Evolutionary conservation across 2,329 filamentous ascomycete genomes (phyloP), one percentile per base, ranked within the genome.

Genomic region (Xylaria hypoxylon): DNA sequence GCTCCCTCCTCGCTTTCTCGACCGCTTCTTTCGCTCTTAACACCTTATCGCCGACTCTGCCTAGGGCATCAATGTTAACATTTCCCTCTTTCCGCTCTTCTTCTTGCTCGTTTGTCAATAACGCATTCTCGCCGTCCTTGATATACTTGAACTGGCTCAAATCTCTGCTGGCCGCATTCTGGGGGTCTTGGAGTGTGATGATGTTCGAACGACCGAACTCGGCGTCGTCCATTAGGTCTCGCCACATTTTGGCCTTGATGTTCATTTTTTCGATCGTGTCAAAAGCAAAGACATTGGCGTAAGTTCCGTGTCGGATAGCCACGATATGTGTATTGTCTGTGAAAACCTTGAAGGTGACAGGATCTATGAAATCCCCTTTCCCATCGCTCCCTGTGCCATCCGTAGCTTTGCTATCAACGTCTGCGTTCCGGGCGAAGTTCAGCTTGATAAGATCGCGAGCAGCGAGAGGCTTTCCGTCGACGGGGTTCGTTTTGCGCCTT

Each of bases 261-360:
- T 99, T 99, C 82, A 99, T 88, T 73, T 92, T 87, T 80, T 98
- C 93, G 42, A 99, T 89, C 1, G 96, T 99, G 75, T 99, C 96
- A 88, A 91, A 97, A 1, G 94, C 90, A 77, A 98, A 99, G 4
- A 97, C 96, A 80, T 99, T 99, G 56, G 95, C 95, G 64, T 94
- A 95, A 62, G 85, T 91, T 61, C 88, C 89, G 79, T 92, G 89
- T 64, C 89, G 86, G 69, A 99, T 85, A 17, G 94, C 95, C 51
- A 98, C 93, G 65, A 99, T 93, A 79, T 98, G 96, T 3, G 96
- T 98, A 79, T 98, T 98, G 78, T 99, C 94, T 52, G 96, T 99
- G 75, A 99, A 93, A 8, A 97, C 92, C 79, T 99, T 99, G 85
- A 92, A 98, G 0, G 94, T 97, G 52, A 99, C 95, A 0, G 96